Evolutionary conservation across 495 filamentous ascomycete genomes (phyloP), one percentile per base, ranked within the genome.

Genomic region (Trichoderma asperelloides): DNA sequence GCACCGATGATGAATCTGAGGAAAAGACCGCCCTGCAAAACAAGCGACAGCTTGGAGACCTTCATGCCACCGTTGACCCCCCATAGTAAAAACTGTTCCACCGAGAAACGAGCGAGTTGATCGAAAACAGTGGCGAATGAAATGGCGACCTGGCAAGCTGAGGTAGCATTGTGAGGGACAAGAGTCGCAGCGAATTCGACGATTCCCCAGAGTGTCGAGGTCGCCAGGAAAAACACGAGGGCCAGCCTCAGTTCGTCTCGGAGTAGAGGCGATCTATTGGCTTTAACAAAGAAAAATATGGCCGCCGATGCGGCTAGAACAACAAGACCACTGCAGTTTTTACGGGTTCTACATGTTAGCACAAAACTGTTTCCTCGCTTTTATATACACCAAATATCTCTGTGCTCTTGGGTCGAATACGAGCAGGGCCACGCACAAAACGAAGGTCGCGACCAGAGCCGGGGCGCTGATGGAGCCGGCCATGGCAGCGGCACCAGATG

Each of bases 171-270:
- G 12, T 75, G 60, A 40, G 82, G 73, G 71, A 86, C 75, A 28
- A 84, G 70, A 27, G 81, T 75, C 1, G 79, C 71, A 63, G 81
- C 71, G 66, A 86, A 85, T 66, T 80, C 79, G 71, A 78, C 68
- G 25, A 79, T 72, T 55, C 81, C 82, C 83, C 83, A 86, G 74
- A 81, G 75, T 63, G 79, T 79, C 37, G 78, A 75, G 67, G 78
- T 80, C 12, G 78, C 63, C 67, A 85, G 76, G 71, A 86, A 86
- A 63, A 78, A 69, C 70, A 81, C 71, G 83, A 86, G 83, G 82
- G 81, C 83, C 83, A 86, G 83, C 83, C 83, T 86, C 83, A 78
- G 79, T 80, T 82, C 80, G 79, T 86, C 82, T 77, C 79, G 74
- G 71, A 84, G 80, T 63, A 82, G 73, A 28, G 78, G 68, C 47